Base-by-base conservation (phyloP, 2,329 filamentous ascomycete species). In the Claviceps lovelessii region DNA sequence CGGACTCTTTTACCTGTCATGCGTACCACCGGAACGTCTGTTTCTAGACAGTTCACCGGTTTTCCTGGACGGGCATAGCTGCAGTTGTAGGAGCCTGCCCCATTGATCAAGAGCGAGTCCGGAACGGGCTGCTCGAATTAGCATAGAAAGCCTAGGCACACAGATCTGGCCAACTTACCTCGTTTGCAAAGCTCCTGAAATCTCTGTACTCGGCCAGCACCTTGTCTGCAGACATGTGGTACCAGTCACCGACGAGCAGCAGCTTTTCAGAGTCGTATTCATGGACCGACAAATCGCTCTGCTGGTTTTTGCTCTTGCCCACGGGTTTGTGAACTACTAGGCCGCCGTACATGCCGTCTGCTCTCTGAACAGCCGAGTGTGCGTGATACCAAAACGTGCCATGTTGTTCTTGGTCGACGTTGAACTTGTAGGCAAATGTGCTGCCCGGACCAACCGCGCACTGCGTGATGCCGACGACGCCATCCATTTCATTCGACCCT, bases 351-450 rank as follows among this genome's bases (percentile, higher is more conserved):
- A 58, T 51, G 17, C 57, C 57, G 39, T 57, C 56, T 4, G 41
- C 45, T 9, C 58, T 57, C 60, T 84, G 80, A 37, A 76, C 73
- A n/a, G 72, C 70, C 31, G 75, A 73, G 61, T 87, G 84, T 3
- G 76, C 79, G 63, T 87, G 84, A 65, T 85, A 82, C 79, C 79
- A 83, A 61, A 78, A 82, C 7, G 78, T 79, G 17, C 79, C 80
- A 2, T 74, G 47, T 11, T 49, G 47, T n/a, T 31, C 68, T 66
- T 80, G 77, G 9, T 76, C 77, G 47, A 81, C 70, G 42, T 79
- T 76, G 71, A 80, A 84, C 58, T 79, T 65, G 58, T 78, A 79
- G 1, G 68, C 75, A 49, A 80, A 71, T 0, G 70, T 76, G 39
- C 58, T 65, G 0, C 79, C 80, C 0, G 82, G 74, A 2, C 76